Evolutionary conservation across 805 yeast species (phyloP).

Genomic region (Ogataea glucozyma): DNA sequence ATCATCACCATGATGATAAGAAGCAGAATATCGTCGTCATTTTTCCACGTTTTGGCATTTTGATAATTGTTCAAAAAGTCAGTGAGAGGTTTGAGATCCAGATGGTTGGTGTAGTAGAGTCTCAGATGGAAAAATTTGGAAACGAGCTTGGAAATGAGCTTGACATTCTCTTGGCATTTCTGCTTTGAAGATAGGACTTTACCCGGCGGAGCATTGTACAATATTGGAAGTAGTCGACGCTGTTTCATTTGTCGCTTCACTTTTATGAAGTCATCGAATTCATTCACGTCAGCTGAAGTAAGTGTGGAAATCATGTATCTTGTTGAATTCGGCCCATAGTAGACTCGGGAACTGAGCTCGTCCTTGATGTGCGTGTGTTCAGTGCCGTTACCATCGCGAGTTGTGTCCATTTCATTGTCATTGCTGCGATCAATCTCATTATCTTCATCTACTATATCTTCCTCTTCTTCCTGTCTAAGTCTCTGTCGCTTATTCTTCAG

Average conservation of each 20-base stretch:
- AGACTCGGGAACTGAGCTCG: conserved; percentile 29
- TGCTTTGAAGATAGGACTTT: conserved; percentile 13
- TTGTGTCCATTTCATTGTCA: conserved; percentile 1
- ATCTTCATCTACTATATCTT: no score
- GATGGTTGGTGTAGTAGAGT: conserved; percentile 42
- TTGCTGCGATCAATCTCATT: conserved; percentile 2
- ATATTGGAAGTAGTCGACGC: conserved; percentile 31
- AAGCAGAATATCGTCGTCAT: conserved; percentile 48
- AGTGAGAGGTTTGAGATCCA: conserved; percentile 36
- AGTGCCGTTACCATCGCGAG: not conserved
- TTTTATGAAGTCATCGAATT: conserved; percentile 31
- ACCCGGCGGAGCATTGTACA: conserved; percentile 14
- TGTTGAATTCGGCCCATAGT: conserved; percentile 54
- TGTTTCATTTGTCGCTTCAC: conserved; percentile 33
- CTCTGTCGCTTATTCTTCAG: conserved; percentile 25
- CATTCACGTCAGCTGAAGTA: conserved; percentile 29
- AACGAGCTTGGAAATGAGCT: conserved; percentile 38
- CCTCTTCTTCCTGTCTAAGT: conserved; percentile 16
- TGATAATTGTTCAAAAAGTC: conserved; percentile 41
- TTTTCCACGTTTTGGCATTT: conserved; percentile 42
- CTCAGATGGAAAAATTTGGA: conserved; percentile 44
- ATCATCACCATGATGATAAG: conserved; percentile 46
- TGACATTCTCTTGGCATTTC: conserved; percentile 35
- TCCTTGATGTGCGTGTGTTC: not conserved
- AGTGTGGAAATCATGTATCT: conserved; percentile 44